phyloP scores from a whole-genome alignment of 2,329 filamentous ascomycete genomes.

The Nothomitra cinnamomea region DNA sequence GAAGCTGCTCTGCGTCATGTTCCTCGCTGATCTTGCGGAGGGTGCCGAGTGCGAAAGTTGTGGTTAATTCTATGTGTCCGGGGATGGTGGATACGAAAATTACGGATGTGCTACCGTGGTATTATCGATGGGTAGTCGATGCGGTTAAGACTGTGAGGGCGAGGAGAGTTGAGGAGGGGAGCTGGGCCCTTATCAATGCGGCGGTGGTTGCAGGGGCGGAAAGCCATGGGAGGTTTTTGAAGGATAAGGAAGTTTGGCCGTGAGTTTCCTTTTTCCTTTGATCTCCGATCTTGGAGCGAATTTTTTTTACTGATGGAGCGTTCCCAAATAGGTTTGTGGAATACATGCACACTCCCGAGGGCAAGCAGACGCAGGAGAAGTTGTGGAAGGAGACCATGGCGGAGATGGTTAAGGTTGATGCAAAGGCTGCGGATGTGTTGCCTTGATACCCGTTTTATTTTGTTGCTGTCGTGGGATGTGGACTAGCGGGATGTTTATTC shows the following conservation, averaged over 20 bases:
- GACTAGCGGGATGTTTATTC: too few relatives aligned
- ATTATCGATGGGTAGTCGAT: too few relatives aligned
- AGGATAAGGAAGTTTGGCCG: slow-evolving; percentile 13
- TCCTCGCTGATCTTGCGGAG: slow-evolving; percentile 4
- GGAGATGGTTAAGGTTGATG: neutral
- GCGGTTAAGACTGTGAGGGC: neutral
- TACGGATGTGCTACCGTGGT: too few relatives aligned
- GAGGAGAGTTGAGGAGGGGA: neutral
- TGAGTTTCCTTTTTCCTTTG: too few relatives aligned
- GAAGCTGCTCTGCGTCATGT: slow-evolving; percentile 6
- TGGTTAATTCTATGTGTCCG: slow-evolving; percentile 9
- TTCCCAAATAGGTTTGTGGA: neutral
- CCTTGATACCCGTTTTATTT: too few relatives aligned
- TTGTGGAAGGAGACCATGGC: neutral
- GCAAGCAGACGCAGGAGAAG: neutral
- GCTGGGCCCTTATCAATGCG: slow-evolving; percentile 13
- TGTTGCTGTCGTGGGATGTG: too few relatives aligned
- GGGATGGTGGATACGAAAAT: slow-evolving; percentile 4
- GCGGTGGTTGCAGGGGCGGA: slow-evolving; percentile 11
- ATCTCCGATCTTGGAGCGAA: too few relatives aligned
- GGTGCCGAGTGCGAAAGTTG: neutral
- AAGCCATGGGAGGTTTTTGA: slow-evolving; percentile 13
- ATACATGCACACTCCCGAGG: neutral
- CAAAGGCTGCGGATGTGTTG: too few relatives aligned
- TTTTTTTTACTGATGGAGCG: neutral